These are phyloP conservation scores for Abrus pulchellus DNA, from an alignment of 306 rosid genomes.

Conservation along the genomic window DNA sequence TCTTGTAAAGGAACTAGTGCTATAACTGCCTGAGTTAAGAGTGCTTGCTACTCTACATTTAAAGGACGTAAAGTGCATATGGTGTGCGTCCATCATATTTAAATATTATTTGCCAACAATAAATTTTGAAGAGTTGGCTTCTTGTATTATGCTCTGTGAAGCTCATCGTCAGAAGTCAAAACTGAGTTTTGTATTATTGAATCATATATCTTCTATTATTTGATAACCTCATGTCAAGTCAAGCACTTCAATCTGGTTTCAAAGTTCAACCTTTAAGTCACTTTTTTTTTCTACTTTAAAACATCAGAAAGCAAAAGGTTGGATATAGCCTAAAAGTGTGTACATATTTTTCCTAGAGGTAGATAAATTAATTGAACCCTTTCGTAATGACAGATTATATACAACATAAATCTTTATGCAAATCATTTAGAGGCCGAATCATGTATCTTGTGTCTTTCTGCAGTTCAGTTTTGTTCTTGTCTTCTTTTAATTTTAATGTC, in stretches of 20 bases:
- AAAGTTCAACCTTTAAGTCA: background rate
- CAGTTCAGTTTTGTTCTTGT: constrained; percentile 1
- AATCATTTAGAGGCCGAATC: constrained; percentile 20
- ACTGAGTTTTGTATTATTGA: background rate
- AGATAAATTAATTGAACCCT: constrained; percentile 28
- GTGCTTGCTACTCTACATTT: constrained; percentile 21
- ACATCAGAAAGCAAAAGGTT: background rate
- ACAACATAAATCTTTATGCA: constrained; percentile 30
- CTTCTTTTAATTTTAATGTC: constrained; percentile 1
- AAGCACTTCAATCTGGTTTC: constrained; percentile 12
- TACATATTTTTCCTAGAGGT: background rate
- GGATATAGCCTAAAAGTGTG: background rate
- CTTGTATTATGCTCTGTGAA: constrained; percentile 15
- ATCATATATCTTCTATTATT: background rate
- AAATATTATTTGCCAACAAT: constrained; percentile 3
- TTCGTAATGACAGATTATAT: background rate
- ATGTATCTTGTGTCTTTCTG: constrained; percentile 8
- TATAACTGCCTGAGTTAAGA: constrained; percentile 28
- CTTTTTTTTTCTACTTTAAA: background rate
- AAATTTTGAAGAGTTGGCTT: background rate
- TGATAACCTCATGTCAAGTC: constrained; percentile 9
- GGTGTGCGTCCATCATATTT: constrained; percentile 21
- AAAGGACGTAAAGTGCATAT: constrained; percentile 16
- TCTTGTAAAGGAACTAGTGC: constrained; percentile 28
- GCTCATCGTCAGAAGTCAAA: constrained; percentile 1